A percentile compares a stretch with the other conserved stretches of the same genome.
Evolutionary conservation across 768 basidiomycete species (phyloP).

Genomic region (Trichaptum fuscoviolaceum): DNA sequence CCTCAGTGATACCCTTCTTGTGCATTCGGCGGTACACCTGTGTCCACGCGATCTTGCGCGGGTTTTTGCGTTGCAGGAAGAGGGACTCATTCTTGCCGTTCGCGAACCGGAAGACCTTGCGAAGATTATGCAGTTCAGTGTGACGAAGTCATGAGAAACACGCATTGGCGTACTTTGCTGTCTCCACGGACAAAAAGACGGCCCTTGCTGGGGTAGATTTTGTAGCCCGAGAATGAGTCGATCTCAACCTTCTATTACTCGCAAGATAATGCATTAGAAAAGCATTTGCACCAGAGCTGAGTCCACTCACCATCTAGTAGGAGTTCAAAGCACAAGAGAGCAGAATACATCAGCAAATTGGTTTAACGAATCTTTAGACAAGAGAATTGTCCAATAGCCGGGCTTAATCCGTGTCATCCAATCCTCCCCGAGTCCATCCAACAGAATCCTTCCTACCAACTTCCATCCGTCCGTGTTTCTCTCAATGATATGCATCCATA

Average conservation of each 20-base stretch:
- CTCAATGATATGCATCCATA: neutral
- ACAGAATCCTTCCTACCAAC: neutral
- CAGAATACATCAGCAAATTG: neutral
- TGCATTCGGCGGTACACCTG: conserved; percentile 92
- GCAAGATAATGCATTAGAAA: neutral
- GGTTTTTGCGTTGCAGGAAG: conserved; percentile 99
- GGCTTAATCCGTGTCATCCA: neutral
- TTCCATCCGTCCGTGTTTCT: neutral
- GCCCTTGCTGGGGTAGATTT: conserved; percentile 98
- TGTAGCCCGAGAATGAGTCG: conserved; percentile 96
- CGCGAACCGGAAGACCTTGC: conserved; percentile 92
- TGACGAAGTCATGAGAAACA: neutral
- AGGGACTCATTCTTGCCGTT: conserved; percentile 91
- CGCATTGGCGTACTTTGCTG: conserved; percentile 66
- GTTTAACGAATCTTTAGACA: neutral
- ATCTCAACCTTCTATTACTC: conserved; percentile 85
- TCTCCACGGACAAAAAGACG: conserved; percentile 93
- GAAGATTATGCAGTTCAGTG: neutral
- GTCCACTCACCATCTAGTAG: neutral
- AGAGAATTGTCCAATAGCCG: neutral
- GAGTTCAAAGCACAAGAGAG: neutral
- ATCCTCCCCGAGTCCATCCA: neutral
- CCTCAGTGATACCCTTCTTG: conserved; percentile 99
- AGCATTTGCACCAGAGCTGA: neutral
- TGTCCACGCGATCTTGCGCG: conserved; percentile 99